These are phyloP conservation scores for Trypanosoma scelopori DNA, from an alignment of 208 protist species.

Conservation along the genomic window DNA sequence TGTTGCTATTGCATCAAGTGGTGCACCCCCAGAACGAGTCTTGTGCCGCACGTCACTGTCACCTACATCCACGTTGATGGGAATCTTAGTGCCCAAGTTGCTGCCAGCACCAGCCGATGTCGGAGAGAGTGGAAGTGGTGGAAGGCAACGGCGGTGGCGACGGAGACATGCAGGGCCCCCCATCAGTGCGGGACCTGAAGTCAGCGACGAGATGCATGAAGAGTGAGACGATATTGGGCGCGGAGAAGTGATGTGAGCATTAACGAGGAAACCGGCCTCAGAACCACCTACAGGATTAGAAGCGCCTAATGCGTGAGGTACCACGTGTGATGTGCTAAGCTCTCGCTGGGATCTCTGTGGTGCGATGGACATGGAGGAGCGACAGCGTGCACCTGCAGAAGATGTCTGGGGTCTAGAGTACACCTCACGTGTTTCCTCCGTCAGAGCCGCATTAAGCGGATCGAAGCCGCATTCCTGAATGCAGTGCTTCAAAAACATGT, in stretches of 20 bases:
- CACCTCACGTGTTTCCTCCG: conserved; percentile 36
- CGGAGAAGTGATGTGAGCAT: neutral
- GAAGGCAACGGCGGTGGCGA: conserved; percentile 13
- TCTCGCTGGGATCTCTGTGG: neutral
- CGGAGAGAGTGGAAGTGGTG: conserved; percentile 9
- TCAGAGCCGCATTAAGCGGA: conserved; percentile 45
- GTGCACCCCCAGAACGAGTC: neutral
- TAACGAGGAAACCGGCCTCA: neutral
- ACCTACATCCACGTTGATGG: too few species aligned
- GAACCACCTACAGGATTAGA: neutral
- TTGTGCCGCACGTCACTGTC: too few species aligned
- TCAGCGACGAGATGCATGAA: conserved; percentile 9
- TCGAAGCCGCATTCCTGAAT: conserved; percentile 69
- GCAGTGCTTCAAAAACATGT: conserved; percentile 70
- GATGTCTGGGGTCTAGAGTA: conserved; percentile 72
- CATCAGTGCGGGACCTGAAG: neutral
- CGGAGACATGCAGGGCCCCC: conserved; percentile 2
- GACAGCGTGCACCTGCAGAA: conserved; percentile 42
- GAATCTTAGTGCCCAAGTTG: neutral
- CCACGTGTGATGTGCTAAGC: neutral
- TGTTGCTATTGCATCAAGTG: neutral
- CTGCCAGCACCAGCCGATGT: neutral
- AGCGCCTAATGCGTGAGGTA: neutral
- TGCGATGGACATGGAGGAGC: neutral
- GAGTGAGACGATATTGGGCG: neutral